Base-by-base conservation (phyloP, 1,284 basidiomycete genomes). In the Peniophora sp. region DNA sequence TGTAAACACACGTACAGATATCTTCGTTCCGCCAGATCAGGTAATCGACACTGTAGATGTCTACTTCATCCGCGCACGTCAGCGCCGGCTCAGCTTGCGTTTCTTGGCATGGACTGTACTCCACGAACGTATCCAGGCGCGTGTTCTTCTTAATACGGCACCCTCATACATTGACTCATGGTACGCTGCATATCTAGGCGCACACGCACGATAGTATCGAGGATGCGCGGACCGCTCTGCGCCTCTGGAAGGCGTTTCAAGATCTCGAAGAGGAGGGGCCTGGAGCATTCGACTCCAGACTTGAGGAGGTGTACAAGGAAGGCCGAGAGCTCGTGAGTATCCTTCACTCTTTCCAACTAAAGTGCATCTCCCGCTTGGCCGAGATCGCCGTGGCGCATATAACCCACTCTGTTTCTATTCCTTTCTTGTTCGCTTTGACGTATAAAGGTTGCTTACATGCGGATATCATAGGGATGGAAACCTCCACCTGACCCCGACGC, bases 11-110 rank as follows among this genome's bases (percentile, higher is more conserved):
- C 20, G 8, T 41, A 5, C 60, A 96, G 94, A 99, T 66, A 92
- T 99, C 48, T 95, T 88, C 62, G 92, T 99, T 5, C 96, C 97
- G 0, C 91, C 92, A 0, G 81, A 89, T 3, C 95, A 97, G 66
- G 94, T 99, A 46, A 89, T 97, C 53, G 96, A 99, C 64, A 99
- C 97, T 0, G 96, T 99, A 52, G 92, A 96, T 65, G 75, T 98
- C 20, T 99, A 94, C 68, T 96, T 92, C 63, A 71, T 94, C 22
- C 79, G 81, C 50, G 73, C 79, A 27, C 84, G 92, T 25, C 88
- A 92, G 56, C 83, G 96, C 20, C 85, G 94, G 55, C 75, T 98
- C 17, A 96, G 93, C 0, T 73, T 99, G n/a, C 81, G 92, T 3
- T 99, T 98, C 71, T 75, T 99, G 16, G 84, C 92, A 0, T 99